Evolutionary conservation across 805 yeast species (phyloP), one percentile per base, ranked within the genome.

Genomic region (Hanseniaspora meyeri): DNA sequence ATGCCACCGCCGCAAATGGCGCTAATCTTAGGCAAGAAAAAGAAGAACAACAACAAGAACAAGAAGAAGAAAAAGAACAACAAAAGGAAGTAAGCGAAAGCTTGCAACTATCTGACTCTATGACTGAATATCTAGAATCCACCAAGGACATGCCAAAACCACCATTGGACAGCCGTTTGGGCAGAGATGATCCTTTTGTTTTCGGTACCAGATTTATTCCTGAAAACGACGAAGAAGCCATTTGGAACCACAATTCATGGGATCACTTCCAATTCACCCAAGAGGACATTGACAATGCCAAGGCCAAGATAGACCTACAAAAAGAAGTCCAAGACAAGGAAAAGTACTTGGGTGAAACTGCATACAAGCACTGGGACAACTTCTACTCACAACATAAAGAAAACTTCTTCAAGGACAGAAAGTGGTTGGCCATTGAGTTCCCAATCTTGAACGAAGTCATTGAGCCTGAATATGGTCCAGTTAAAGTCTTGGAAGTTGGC

Each of bases 251-350:
- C 66, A 93, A 93, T 67, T 98, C 98, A 0, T 75, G 81, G 85
- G 98, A 93, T 68, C 95, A 93, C 67, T 97, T 89, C 37, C 96
- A 88, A 65, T 90, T 96, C 96, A 97, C 95, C 51, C 89, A 85
- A 53, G 95, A 88, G 62, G 97, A 93, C 67, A 68, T 82, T 14
- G 65, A 72, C 20, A 81, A 84, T 60, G 96, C 96, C 2, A 77
- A 84, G 64, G 81, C 77, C 62, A 81, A 83, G 66, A 84, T 91
- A 38, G 69, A 78, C 24, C 78, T 80, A 60, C 98, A 93, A 67
- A 77, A 79, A 58, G 97, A 97, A 0, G 98, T 93, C n/a, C 73
- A 79, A 38, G 96, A 87, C 1, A 86, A 85, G 65, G 95, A 91
- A 66, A 70, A 82, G 52, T 93, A 79, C 70, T 89, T 90, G 71